phyloP scores from a whole-genome alignment of 2,329 filamentous ascomycete species.

The Xylaria sp. region DNA sequence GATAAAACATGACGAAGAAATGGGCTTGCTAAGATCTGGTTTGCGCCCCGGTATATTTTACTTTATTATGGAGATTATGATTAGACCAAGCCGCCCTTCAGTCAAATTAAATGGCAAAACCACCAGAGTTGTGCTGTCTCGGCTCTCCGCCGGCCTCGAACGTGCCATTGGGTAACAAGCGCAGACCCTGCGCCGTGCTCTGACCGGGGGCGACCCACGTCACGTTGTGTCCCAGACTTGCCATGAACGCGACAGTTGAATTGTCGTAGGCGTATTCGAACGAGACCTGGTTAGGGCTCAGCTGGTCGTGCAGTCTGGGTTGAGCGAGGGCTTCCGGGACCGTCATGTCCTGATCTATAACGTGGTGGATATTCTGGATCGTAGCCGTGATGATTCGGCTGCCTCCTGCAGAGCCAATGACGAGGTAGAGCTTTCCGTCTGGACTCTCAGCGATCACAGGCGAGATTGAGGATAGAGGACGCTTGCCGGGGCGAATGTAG shows the following conservation, averaged over 20 bases:
- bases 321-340: slow-evolving; percentile 71
- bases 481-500: slow-evolving; percentile 79
- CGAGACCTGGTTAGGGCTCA: slow-evolving; percentile 73
- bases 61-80: slow-evolving; percentile 29
- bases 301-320: slow-evolving; percentile 84
- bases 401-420: slow-evolving; percentile 83
- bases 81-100: neutral
- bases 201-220: slow-evolving; percentile 73
- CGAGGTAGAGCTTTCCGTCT: slow-evolving; percentile 75
- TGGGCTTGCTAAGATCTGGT: neutral
- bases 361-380: slow-evolving; percentile 79
- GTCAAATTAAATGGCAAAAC: slow-evolving; percentile 60
- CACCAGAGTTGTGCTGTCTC: slow-evolving; percentile 79
- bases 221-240: slow-evolving; percentile 76
- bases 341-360: slow-evolving; percentile 74
- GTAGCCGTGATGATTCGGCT: slow-evolving; percentile 86
- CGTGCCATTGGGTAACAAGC: slow-evolving; percentile 68
- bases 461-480: slow-evolving; percentile 81
- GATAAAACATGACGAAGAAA: neutral
- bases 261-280: slow-evolving; percentile 83
- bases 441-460: slow-evolving; percentile 79
- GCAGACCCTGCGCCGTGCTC: slow-evolving; percentile 79
- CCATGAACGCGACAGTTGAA: slow-evolving; percentile 73
- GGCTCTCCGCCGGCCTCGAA: slow-evolving; percentile 88
- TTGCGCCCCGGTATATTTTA: neutral